Evolutionary conservation across 2,329 filamentous ascomycete genomes (phyloP).

Genomic region (Penicillium sp.): DNA sequence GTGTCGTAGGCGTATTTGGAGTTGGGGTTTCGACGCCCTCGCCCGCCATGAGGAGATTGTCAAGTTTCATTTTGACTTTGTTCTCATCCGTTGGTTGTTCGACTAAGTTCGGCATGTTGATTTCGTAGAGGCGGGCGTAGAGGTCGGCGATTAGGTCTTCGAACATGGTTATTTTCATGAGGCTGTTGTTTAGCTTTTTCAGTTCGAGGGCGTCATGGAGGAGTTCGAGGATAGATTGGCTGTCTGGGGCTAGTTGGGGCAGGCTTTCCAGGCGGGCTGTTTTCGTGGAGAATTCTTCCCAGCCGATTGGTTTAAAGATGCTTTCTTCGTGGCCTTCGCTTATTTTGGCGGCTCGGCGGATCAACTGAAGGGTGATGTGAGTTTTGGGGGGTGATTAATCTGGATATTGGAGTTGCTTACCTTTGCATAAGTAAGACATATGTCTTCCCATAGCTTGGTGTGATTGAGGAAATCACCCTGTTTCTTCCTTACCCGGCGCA

Average conservation of each 20-base stretch:
- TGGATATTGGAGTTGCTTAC: slow-evolving; percentile 18
- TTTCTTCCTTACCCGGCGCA: slow-evolving; percentile 76
- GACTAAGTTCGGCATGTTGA: slow-evolving; percentile 38
- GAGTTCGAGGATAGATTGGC: slow-evolving; percentile 54
- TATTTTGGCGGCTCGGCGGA: slow-evolving; percentile 57
- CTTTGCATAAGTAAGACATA: slow-evolving; percentile 57
- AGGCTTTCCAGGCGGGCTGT: slow-evolving; percentile 59
- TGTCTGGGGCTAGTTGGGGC: slow-evolving; percentile 50
- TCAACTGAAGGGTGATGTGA: slow-evolving; percentile 37
- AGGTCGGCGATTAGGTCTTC: slow-evolving; percentile 93
- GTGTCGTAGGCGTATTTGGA: slow-evolving; percentile 28
- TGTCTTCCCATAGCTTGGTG: slow-evolving; percentile 58
- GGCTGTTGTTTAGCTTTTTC: slow-evolving; percentile 75
- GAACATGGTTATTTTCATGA: slow-evolving; percentile 80
- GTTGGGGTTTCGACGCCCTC: slow-evolving; percentile 32
- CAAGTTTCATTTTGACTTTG: slow-evolving; percentile 47
- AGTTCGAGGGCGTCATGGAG: slow-evolving; percentile 65
- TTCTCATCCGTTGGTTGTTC: slow-evolving; percentile 45
- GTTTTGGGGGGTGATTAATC: not conserved
- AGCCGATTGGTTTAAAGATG: slow-evolving; percentile 60
- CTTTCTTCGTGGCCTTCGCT: slow-evolving; percentile 60
- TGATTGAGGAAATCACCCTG: slow-evolving; percentile 69
- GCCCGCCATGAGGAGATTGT: slow-evolving; percentile 44
- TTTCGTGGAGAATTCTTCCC: slow-evolving; percentile 61
- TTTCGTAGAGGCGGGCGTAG: slow-evolving; percentile 60